Percentiles rank a stretch among this genome's conserved stretches.
Evolutionary conservation across 2,329 filamentous ascomycete genomes (phyloP).

Genomic region (Pseudogymnoascus sp.): DNA sequence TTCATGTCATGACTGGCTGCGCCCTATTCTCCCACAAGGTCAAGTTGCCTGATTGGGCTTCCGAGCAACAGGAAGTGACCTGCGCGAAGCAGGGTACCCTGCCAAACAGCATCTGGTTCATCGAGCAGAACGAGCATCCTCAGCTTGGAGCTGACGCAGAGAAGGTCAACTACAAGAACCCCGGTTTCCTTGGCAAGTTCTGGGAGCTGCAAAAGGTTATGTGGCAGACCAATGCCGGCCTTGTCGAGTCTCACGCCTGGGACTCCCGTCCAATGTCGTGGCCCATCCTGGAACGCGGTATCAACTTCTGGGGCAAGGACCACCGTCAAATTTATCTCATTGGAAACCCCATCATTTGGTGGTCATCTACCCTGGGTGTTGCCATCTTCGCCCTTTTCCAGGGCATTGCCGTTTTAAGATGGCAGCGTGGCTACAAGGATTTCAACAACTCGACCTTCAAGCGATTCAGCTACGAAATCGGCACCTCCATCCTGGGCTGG

Average conservation of each 20-base stretch:
- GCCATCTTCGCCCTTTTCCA: constrained; percentile 77
- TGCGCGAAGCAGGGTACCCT: constrained; percentile 86
- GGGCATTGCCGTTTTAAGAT: constrained; percentile 77
- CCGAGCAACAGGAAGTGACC: constrained; percentile 97
- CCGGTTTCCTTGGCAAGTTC: constrained; percentile 96
- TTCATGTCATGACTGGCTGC: constrained; percentile 96
- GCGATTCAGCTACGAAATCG: constrained; percentile 96
- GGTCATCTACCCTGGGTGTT: constrained; percentile 74
- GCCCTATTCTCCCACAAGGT: constrained; percentile 97
- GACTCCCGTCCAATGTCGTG: constrained; percentile 91
- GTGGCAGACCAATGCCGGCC: constrained; percentile 96
- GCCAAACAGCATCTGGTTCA: constrained; percentile 95
- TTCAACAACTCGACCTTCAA: constrained; percentile 80
- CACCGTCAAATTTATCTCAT: constrained; percentile 94
- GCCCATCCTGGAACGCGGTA: constrained; percentile 86
- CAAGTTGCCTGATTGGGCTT: constrained; percentile 96
- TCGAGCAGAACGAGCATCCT: constrained; percentile 86
- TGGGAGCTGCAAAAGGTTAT: constrained; percentile 96
- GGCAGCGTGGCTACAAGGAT: constrained; percentile 89
- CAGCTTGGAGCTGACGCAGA: constrained; percentile 68
- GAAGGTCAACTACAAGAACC: constrained; percentile 92
- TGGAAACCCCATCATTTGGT: constrained; percentile 94
- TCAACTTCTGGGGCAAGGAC: constrained; percentile 98
- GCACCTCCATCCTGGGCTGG: constrained; percentile 86
- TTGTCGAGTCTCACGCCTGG: constrained; percentile 96